Conservation (phyloP, 73 alveolate genomes). For the Paramecium sexaurelia region DNA sequence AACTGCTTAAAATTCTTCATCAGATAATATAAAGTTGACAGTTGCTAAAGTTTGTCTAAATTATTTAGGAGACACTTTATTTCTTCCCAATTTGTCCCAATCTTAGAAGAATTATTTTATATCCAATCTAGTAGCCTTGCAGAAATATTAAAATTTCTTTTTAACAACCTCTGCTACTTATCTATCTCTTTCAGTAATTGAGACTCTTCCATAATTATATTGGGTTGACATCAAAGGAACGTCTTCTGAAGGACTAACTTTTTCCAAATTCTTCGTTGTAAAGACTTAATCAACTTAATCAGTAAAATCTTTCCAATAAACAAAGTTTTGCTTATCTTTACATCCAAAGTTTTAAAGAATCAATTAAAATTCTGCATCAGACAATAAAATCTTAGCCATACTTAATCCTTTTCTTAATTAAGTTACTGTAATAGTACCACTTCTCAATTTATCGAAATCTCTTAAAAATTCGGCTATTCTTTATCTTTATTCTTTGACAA, state of each 20-base stretch:
- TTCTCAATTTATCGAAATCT: conserved; percentile 93
- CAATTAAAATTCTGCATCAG: conserved; percentile 85
- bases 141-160: conserved; percentile 70
- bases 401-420: conserved; percentile 90
- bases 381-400: conserved; percentile 89
- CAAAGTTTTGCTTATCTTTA: conserved; percentile 73
- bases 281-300: conserved; percentile 90
- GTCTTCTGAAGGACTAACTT: conserved; percentile 74
- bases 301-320: conserved; percentile 88
- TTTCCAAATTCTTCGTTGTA: conserved; percentile 87
- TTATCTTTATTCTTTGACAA: conserved; percentile 82
- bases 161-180: conserved; percentile 73
- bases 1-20: conserved; percentile 83
- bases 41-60: conserved; percentile 85
- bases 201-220: conserved; percentile 80
- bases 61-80: conserved; percentile 87
- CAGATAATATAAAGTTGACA: conserved; percentile 77
- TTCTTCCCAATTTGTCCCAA: conserved; percentile 86
- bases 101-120: conserved; percentile 87
- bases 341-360: conserved; percentile 75
- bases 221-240: conserved; percentile 77
- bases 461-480: conserved; percentile 91
- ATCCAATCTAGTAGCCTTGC: conserved; percentile 84
- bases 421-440: conserved; percentile 89
- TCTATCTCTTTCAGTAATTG: conserved; percentile 74